Percentiles rank a stretch among this genome's conserved stretches.
These are phyloP conservation scores for Daphne laureola DNA, from an alignment of 441 rosid genomes.

Conservation along the genomic window DNA sequence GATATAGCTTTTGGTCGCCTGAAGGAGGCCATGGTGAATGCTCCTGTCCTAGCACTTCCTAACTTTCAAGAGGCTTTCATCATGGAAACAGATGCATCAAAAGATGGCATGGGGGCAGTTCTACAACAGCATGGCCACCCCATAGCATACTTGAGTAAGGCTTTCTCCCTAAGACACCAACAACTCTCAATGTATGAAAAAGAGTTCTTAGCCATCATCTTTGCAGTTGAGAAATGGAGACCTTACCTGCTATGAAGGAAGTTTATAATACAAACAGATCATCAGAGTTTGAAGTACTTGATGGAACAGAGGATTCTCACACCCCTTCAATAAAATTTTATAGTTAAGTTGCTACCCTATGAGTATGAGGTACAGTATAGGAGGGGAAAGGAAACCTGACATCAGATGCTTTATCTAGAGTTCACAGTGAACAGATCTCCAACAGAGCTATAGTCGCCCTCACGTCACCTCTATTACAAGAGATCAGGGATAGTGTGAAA, in stretches of 20 bases:
- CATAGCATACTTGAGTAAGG: neutral
- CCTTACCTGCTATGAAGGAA: no score
- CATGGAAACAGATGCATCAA: neutral
- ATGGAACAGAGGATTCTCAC: no score
- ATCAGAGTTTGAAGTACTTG: no score
- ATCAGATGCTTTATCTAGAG: no score
- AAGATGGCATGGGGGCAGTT: neutral
- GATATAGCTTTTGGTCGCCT: neutral
- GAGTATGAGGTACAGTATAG: conserved; percentile 3
- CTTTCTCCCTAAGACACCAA: neutral
- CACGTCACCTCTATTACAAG: no score
- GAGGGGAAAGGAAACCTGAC: neutral
- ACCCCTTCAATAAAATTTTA: no score
- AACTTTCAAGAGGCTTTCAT: neutral
- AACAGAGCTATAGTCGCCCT: no score
- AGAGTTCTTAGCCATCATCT: neutral
- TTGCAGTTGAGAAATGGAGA: no score
- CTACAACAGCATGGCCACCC: neutral
- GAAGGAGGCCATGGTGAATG: neutral
- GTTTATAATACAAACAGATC: no score
- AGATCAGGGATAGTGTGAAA: no score
- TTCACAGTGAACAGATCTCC: no score
- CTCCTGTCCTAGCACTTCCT: conserved; percentile 1
- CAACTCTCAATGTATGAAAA: neutral
- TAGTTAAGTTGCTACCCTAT: neutral